Percentiles rank a stretch among this genome's conserved stretches.
Evolutionary conservation across 345 rosid species (phyloP).

Genomic region (Moringa oleifera): DNA sequence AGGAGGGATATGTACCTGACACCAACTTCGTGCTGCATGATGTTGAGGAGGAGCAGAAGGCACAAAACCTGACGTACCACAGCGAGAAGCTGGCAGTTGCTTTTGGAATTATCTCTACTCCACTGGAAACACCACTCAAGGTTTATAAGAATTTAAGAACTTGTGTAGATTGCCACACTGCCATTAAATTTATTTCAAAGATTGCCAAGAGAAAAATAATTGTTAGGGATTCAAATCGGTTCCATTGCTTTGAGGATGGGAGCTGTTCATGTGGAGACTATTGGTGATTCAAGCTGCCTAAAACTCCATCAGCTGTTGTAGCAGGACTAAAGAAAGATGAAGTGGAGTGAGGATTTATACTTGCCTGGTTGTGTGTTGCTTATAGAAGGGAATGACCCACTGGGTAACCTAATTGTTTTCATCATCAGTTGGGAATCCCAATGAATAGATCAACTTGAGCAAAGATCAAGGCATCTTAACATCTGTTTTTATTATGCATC

Average conservation of each 20-base stretch:
- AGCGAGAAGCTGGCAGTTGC: constrained; percentile 95
- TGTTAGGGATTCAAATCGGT: constrained; percentile 72
- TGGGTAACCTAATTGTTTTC: too few relatives aligned
- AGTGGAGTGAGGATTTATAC: too few relatives aligned
- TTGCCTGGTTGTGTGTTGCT: too few relatives aligned
- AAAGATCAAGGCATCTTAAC: too few relatives aligned
- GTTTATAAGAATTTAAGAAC: constrained; percentile 84
- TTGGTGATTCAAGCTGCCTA: constrained; percentile 43
- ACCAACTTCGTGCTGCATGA: constrained; percentile 75
- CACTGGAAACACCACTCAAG: constrained; percentile 57
- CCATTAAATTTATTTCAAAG: constrained; percentile 80
- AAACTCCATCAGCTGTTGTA: background rate
- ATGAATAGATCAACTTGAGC: too few relatives aligned
- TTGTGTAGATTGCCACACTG: constrained; percentile 86
- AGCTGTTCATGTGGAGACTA: constrained; percentile 78
- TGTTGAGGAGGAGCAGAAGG: constrained; percentile 89
- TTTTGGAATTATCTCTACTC: constrained; percentile 66
- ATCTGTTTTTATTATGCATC: too few relatives aligned
- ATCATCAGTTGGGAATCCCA: too few relatives aligned
- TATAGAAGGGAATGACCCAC: too few relatives aligned
- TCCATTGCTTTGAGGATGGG: constrained; percentile 83
- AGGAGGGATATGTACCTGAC: constrained; percentile 79
- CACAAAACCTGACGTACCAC: constrained; percentile 73
- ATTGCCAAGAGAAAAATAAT: constrained; percentile 61
- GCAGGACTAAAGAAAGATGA: too few relatives aligned